A percentile compares a stretch with the other conserved stretches of the same genome.
Evolutionary conservation across 2,329 filamentous ascomycete species (phyloP).

Genomic region (Aspergillus sp.): DNA sequence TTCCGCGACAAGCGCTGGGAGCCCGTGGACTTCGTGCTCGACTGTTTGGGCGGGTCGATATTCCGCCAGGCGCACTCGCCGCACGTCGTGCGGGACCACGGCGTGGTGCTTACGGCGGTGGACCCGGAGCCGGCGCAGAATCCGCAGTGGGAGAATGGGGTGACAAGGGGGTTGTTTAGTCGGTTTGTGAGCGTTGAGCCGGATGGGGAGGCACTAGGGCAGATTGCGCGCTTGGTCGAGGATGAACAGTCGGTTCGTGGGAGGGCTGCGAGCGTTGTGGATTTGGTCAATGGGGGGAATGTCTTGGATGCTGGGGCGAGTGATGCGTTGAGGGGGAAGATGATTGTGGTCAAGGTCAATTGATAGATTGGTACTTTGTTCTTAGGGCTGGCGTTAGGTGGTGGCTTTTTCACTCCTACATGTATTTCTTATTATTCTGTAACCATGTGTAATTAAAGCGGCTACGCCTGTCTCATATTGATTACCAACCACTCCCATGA

Average conservation of each 20-base stretch:
- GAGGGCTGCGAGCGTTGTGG: slow-evolving; percentile 26
- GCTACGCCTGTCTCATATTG: not conserved
- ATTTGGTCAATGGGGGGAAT: slow-evolving; percentile 27
- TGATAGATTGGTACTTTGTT: not conserved
- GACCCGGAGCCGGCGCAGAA: slow-evolving; percentile 19
- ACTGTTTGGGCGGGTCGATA: slow-evolving; percentile 29
- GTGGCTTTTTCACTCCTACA: too few species aligned
- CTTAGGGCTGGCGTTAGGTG: too few species aligned
- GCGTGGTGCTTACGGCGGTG: slow-evolving; percentile 28
- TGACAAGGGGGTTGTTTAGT: slow-evolving; percentile 20
- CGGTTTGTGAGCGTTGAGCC: slow-evolving; percentile 32
- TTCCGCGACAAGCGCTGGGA: slow-evolving; percentile 25
- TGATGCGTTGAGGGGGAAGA: slow-evolving; percentile 19
- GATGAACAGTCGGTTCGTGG: slow-evolving; percentile 24
- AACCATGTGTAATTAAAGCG: too few species aligned
- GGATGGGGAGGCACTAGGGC: slow-evolving; percentile 24
- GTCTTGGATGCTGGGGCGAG: slow-evolving; percentile 24
- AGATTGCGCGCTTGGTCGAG: slow-evolving; percentile 30
- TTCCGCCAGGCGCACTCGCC: slow-evolving; percentile 27
- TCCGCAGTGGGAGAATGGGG: slow-evolving; percentile 4
- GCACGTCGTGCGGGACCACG: slow-evolving; percentile 25
- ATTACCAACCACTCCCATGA: not conserved
- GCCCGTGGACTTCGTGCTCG: slow-evolving; percentile 35
- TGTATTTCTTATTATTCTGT: too few species aligned
- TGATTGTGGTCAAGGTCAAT: slow-evolving; percentile 28